Conservation (phyloP, 768 basidiomycete genomes). For the Lactifluus hygrophoroides region DNA sequence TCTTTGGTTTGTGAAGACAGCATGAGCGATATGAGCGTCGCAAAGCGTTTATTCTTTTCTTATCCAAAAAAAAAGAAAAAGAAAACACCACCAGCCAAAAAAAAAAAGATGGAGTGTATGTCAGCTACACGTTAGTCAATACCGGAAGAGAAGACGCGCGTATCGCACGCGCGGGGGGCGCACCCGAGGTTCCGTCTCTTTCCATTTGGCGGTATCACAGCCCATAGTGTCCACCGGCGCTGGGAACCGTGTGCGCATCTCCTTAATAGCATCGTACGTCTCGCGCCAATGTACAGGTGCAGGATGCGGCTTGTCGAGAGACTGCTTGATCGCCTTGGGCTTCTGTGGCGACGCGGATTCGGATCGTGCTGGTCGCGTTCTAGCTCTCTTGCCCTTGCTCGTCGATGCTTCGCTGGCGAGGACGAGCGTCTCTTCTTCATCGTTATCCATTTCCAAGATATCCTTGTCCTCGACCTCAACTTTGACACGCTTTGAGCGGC, state of each 20-base stretch:
- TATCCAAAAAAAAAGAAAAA: neutral
- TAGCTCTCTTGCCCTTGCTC: neutral
- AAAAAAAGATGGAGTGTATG: too few species aligned
- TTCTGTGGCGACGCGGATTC: slow-evolving; percentile 39
- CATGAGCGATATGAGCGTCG: slow-evolving; percentile 89
- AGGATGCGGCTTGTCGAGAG: slow-evolving; percentile 54
- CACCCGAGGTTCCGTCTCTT: slow-evolving; percentile 62
- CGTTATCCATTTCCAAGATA: slow-evolving; percentile 3
- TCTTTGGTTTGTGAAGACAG: slow-evolving; percentile 95
- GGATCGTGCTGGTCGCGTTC: neutral
- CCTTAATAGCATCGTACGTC: slow-evolving; percentile 60
- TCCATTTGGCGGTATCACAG: slow-evolving; percentile 59
- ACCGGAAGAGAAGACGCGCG: neutral
- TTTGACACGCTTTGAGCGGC: slow-evolving; percentile 29
- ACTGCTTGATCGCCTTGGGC: slow-evolving; percentile 44
- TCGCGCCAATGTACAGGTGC: slow-evolving; percentile 60
- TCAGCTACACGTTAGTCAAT: too few species aligned
- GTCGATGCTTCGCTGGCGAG: neutral
- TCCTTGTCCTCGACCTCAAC: slow-evolving; percentile 17
- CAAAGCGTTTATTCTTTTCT: slow-evolving; percentile 65
- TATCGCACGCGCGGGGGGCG: neutral
- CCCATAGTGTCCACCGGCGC: slow-evolving; percentile 96
- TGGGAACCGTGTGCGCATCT: slow-evolving; percentile 60
- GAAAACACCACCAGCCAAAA: too few species aligned
- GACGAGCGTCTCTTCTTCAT: neutral